These are phyloP conservation scores for Croton setiger DNA, from an alignment of 441 rosid genomes.

Conservation along the genomic window DNA sequence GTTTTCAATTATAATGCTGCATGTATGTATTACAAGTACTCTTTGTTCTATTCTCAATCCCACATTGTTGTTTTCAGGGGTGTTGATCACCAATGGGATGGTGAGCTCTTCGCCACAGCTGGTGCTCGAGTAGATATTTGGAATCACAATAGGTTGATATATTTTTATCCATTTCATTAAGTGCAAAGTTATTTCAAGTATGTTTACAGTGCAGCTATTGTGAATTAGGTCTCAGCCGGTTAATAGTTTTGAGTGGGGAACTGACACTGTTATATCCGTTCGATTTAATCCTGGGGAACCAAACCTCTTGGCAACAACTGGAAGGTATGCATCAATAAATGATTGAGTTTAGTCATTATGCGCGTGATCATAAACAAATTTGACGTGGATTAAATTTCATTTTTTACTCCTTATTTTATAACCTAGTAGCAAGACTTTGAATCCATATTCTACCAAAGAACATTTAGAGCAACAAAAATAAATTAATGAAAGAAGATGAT, in stretches of 20 bases:
- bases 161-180: background rate
- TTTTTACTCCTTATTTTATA: background rate
- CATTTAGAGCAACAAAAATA: background rate
- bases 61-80: slow-evolving; percentile 45
- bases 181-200: slow-evolving; percentile 7
- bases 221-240: slow-evolving; percentile 80
- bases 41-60: background rate
- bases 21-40: background rate
- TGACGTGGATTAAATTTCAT: background rate
- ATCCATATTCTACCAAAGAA: background rate
- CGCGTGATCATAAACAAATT: background rate
- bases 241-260: slow-evolving; percentile 81
- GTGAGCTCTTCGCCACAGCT: slow-evolving; percentile 88
- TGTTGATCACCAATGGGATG: slow-evolving; percentile 91
- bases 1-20: slow-evolving; percentile 5
- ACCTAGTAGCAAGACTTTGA: background rate
- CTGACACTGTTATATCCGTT: slow-evolving; percentile 76
- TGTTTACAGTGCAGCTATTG: slow-evolving; percentile 14
- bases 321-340: slow-evolving; percentile 44
- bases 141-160: slow-evolving; percentile 81
- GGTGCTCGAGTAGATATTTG: slow-evolving; percentile 97
- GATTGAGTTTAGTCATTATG: background rate
- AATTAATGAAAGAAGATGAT: background rate
- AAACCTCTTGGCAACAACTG: slow-evolving; percentile 74
- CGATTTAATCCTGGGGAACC: slow-evolving; percentile 95